phyloP scores from a whole-genome alignment of 1,284 basidiomycete species.

The Moesziomyces globuligerus region DNA sequence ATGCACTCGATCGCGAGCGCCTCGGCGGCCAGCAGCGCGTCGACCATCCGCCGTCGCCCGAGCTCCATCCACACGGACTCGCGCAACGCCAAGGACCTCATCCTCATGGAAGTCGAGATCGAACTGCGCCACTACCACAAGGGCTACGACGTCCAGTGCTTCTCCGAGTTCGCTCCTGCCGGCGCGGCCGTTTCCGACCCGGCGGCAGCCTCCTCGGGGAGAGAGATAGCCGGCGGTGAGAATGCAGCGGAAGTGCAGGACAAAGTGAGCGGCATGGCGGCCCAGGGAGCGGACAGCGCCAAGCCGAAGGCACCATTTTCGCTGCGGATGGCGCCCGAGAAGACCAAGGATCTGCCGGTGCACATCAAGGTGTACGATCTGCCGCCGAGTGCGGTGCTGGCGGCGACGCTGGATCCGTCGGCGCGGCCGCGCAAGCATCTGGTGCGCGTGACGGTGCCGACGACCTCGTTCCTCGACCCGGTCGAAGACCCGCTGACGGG shows the following conservation, averaged over 20 bases:
- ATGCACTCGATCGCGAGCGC: constrained; percentile 46
- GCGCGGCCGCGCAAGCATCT: constrained; percentile 62
- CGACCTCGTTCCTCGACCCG: constrained; percentile 37
- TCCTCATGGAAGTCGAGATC: constrained; percentile 60
- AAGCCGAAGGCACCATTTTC: constrained; percentile 5
- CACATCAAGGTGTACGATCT: constrained; percentile 55
- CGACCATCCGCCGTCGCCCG: constrained; percentile 39
- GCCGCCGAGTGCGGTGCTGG: constrained; percentile 64
- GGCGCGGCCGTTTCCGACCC: background rate
- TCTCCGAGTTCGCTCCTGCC: constrained; percentile 32
- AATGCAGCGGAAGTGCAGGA: background rate
- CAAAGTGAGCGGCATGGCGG: background rate
- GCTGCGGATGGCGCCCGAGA: constrained; percentile 26
- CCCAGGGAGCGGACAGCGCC: background rate
- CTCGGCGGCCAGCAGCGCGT: constrained; percentile 15
- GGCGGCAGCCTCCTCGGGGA: background rate
- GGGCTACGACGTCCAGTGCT: constrained; percentile 60
- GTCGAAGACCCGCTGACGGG: constrained; percentile 45
- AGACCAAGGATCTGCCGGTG: constrained; percentile 49
- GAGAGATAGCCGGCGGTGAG: constrained; percentile 5
- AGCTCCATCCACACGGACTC: constrained; percentile 46
- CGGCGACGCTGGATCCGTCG: constrained; percentile 59
- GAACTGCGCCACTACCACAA: constrained; percentile 63
- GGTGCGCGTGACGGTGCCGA: constrained; percentile 56
- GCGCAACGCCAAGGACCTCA: constrained; percentile 41